Conservation (phyloP, 805 yeast genomes). For the Saccharomycopsis fodiens region DNA sequence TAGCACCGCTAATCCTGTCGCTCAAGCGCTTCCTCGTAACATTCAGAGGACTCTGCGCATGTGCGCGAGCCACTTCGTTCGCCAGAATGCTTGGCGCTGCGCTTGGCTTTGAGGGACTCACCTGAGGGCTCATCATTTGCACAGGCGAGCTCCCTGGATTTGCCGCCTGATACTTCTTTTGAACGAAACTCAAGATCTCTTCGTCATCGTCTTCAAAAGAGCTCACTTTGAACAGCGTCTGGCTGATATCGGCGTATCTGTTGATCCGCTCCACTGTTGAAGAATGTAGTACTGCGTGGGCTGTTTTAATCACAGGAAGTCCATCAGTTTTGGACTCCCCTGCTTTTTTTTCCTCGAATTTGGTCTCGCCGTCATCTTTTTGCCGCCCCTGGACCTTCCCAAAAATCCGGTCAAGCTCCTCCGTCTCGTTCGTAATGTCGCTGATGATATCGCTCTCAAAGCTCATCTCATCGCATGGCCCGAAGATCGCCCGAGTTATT, state of each 20-base stretch:
- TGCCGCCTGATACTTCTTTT: slow-evolving; percentile 6
- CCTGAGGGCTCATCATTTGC: no score
- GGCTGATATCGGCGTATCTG: slow-evolving; percentile 6
- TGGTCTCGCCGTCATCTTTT: background rate
- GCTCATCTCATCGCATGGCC: slow-evolving; percentile 18
- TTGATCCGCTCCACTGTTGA: background rate
- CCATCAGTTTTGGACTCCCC: background rate
- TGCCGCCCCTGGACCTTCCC: background rate
- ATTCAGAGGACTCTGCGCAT: no score
- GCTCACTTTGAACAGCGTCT: slow-evolving; percentile 11
- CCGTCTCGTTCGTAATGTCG: slow-evolving; percentile 18
- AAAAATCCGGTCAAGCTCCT: slow-evolving; percentile 11
- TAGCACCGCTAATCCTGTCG: no score
- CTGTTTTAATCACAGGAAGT: no score
- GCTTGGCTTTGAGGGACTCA: background rate
- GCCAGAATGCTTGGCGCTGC: background rate
- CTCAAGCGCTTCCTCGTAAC: no score
- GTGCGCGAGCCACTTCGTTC: no score
- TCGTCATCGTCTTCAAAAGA: slow-evolving; percentile 18
- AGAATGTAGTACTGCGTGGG: background rate
- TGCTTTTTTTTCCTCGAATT: background rate
- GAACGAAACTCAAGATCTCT: slow-evolving; percentile 8
- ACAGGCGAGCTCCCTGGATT: no score
- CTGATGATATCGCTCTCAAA: slow-evolving; percentile 18
- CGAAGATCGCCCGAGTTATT: no score